These are phyloP conservation scores for Dryas alaskensis DNA, from an alignment of 306 rosid genomes.

Conservation along the genomic window DNA sequence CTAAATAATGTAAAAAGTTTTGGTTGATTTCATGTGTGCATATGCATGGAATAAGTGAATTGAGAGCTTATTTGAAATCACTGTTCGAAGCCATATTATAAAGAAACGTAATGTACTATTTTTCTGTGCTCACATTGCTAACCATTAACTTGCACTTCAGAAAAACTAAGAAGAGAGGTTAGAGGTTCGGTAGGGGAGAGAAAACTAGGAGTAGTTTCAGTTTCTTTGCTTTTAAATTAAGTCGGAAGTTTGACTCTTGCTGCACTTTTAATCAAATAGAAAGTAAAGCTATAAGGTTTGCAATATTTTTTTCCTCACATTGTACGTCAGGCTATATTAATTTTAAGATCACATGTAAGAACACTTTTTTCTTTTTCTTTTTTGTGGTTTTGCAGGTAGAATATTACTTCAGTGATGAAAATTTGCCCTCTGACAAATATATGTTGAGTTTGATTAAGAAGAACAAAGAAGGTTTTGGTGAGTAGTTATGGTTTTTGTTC, in stretches of 20 bases:
- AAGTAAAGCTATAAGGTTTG: background rate
- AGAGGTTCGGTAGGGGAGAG: background rate
- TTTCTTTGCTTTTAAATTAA: background rate
- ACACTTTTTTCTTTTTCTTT: background rate
- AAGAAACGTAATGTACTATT: background rate
- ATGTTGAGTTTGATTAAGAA: slow-evolving; percentile 57
- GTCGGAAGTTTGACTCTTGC: background rate
- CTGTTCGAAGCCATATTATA: background rate
- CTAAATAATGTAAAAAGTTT: background rate
- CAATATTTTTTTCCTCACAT: background rate
- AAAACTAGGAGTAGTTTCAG: background rate
- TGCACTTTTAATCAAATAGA: background rate
- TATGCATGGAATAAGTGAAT: background rate
- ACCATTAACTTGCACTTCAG: background rate
- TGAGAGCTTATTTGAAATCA: background rate
- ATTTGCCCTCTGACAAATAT: slow-evolving; percentile 62
- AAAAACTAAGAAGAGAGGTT: background rate
- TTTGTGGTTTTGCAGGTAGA: slow-evolving; percentile 66
- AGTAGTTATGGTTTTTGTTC: slow-evolving; percentile 20
- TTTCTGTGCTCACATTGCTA: background rate
- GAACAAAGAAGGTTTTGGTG: slow-evolving; percentile 94
- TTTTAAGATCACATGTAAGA: background rate
- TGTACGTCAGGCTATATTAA: background rate
- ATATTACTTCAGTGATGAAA: slow-evolving; percentile 90
- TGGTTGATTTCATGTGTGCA: background rate